Percentiles rank a stretch among this genome's conserved stretches.
Evolutionary conservation across 1,284 basidiomycete genomes (phyloP).

Genomic region (Trametes sp.): DNA sequence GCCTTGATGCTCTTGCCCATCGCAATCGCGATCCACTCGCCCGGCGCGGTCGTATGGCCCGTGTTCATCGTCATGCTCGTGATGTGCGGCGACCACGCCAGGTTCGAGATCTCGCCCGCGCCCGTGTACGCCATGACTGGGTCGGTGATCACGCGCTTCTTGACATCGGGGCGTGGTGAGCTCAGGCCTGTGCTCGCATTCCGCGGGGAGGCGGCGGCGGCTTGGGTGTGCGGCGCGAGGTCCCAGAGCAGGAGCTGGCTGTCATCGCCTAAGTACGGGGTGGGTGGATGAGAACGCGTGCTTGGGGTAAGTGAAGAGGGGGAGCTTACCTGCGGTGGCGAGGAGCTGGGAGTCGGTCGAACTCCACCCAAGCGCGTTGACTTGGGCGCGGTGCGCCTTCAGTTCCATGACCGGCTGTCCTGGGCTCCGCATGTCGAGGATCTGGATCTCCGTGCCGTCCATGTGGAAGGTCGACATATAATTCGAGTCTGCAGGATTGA

Average conservation of each 20-base stretch:
- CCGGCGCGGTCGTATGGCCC: constrained; percentile 74
- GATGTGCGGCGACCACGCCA: constrained; percentile 88
- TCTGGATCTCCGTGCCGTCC: constrained; percentile 87
- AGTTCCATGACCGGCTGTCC: constrained; percentile 94
- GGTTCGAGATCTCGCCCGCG: constrained; percentile 81
- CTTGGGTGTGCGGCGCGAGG: constrained; percentile 67
- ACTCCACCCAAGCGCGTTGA: constrained; percentile 91
- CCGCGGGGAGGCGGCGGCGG: constrained; percentile 63
- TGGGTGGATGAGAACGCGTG: background rate
- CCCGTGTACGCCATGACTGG: constrained; percentile 87
- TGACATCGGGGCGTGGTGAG: constrained; percentile 76
- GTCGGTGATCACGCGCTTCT: constrained; percentile 75
- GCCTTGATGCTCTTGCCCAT: constrained; percentile 86
- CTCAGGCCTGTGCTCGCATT: constrained; percentile 72
- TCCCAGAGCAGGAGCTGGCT: constrained; percentile 93
- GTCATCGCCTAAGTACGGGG: constrained; percentile 75
- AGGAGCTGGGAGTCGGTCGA: constrained; percentile 82
- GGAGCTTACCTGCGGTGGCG: constrained; percentile 80
- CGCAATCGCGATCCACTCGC: constrained; percentile 92
- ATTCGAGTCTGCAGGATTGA: constrained; percentile 87
- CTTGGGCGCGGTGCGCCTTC: constrained; percentile 75
- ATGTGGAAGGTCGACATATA: constrained; percentile 96
- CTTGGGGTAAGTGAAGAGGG: background rate
- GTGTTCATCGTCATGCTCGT: constrained; percentile 75
- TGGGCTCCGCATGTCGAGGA: constrained; percentile 93